Percentiles rank a stretch among this genome's conserved stretches.
phyloP scores from a whole-genome alignment of 2,329 filamentous ascomycete species.

The Emergomyces orientalis region DNA sequence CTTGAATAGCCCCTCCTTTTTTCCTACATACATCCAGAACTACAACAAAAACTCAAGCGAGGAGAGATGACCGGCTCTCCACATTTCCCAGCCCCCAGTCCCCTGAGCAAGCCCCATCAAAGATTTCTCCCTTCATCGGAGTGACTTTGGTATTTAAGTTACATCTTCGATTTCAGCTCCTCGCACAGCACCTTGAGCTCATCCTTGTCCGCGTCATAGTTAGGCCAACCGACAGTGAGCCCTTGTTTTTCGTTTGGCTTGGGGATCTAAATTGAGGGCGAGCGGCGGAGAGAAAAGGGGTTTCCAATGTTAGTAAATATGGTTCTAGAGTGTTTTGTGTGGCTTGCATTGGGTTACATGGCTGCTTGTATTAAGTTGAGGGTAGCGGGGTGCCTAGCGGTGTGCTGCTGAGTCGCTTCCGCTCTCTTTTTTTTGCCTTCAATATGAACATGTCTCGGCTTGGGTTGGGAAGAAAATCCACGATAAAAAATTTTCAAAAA shows the following conservation, averaged over 20 bases:
- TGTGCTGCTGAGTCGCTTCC: not conserved
- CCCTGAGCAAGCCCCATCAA: too few relatives aligned
- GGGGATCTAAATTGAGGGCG: conserved; percentile 57
- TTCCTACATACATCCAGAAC: too few relatives aligned
- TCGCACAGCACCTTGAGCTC: conserved; percentile 68
- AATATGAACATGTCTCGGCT: not conserved
- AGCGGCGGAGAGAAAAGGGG: not conserved
- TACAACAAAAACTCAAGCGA: too few relatives aligned
- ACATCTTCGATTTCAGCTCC: conserved; percentile 87
- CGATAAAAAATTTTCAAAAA: not conserved
- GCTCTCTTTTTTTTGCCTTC: not conserved
- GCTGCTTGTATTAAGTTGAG: not conserved
- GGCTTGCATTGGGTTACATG: not conserved
- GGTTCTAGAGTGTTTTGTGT: conserved; percentile 8
- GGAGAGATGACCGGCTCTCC: too few relatives aligned
- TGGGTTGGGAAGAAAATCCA: not conserved
- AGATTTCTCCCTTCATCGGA: not conserved
- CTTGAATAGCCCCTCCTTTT: too few relatives aligned
- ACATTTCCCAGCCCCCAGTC: too few relatives aligned
- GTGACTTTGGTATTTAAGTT: conserved; percentile 18
- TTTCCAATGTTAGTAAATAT: conserved; percentile 6
- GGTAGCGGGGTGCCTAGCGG: not conserved
- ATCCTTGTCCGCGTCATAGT: conserved; percentile 67
- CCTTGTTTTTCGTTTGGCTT: conserved; percentile 82
- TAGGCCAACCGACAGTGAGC: conserved; percentile 70